Percentiles rank a stretch among this genome's conserved stretches.
These are phyloP conservation scores for Akanthomyces uredinophilus DNA, from an alignment of 2,329 filamentous ascomycete species.

Conservation along the genomic window DNA sequence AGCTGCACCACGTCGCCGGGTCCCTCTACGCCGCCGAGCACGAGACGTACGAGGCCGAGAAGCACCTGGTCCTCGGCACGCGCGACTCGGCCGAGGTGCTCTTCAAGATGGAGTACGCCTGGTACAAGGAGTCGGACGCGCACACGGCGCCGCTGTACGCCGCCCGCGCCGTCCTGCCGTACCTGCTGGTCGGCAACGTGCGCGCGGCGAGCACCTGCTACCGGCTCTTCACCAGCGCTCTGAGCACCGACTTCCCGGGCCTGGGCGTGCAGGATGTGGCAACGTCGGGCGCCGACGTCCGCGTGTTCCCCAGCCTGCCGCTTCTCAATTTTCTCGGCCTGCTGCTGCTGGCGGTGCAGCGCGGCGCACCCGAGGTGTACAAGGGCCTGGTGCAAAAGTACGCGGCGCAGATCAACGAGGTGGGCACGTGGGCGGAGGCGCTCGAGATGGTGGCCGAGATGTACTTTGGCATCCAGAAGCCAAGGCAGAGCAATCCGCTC, in stretches of 20 bases:
- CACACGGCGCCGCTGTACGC: slow-evolving; percentile 84
- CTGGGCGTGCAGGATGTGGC: slow-evolving; percentile 79
- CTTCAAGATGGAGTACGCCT: slow-evolving; percentile 79
- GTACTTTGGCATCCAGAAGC: slow-evolving; percentile 90
- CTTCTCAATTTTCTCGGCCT: slow-evolving; percentile 90
- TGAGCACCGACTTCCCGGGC: slow-evolving; percentile 36
- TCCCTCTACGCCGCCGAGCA: slow-evolving; percentile 87
- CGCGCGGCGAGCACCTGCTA: slow-evolving; percentile 82
- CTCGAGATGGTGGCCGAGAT: slow-evolving; percentile 88
- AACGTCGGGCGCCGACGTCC: slow-evolving; percentile 56
- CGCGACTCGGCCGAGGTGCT: slow-evolving; percentile 80
- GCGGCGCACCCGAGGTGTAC: slow-evolving; percentile 72
- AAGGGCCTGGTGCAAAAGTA: slow-evolving; percentile 80
- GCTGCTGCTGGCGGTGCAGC: slow-evolving; percentile 76
- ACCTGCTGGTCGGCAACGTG: slow-evolving; percentile 84
- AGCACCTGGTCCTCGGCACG: slow-evolving; percentile 82
- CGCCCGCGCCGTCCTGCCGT: slow-evolving; percentile 82
- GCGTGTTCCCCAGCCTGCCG: slow-evolving; percentile 86
- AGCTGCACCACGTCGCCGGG: slow-evolving; percentile 88
- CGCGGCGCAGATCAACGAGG: slow-evolving; percentile 69
- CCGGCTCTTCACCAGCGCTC: slow-evolving; percentile 50
- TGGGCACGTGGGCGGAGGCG: slow-evolving; percentile 66
- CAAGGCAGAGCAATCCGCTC: slow-evolving; percentile 83
- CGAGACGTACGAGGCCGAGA: slow-evolving; percentile 88
- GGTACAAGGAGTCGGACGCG: slow-evolving; percentile 85